Base-by-base conservation (phyloP, 495 filamentous ascomycete species). In the Entonaema liquescens region DNA sequence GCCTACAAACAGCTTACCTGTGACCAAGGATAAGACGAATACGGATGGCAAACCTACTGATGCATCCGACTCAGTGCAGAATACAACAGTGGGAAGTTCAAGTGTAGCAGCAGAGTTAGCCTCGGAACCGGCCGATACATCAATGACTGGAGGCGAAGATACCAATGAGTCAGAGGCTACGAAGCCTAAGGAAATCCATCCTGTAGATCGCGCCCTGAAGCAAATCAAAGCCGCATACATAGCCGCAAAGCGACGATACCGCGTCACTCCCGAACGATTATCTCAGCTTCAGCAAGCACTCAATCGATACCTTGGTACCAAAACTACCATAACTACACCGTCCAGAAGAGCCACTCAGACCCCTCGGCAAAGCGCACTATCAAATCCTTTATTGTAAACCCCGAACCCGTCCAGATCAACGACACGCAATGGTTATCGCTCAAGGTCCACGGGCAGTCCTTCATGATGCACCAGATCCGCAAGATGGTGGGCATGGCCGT, bases 381-480 rank as follows among this genome's bases (percentile, higher is more conserved):
- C 82, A 94, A 91, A 70, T 93, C 92, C 2, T 99, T 98, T 85
- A 81, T 89, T 35, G 87, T 90, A 29, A 87, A 91, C 68, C 75
- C 82, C 0, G 83, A 86, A 26, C 94, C 94, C 0, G 89, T 98
- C 65, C 83, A 92, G 61, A 95, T 97, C 77, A 86, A 93, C 70
- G 91, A 93, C 76, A 97, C 92, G 15, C 90, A 99, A 80, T 99
- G 95, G 95, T 85, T 99, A 7, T 95, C 91, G 26, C 83, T 98
- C 60, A 97, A 96, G 72, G 93, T 99, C 17, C 96, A 98, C 79
- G 95, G 95, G 0, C 95, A 99, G 80, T 93, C 90, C 65, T 99
- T 99, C 85, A 99, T 99, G 95, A 99, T 99, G 95, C 95, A 99
- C 78, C 95, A 99, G 79, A 99, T 99, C 79, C 91, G 95, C 65